Evolutionary conservation across 306 rosid genomes (phyloP), one percentile per base, ranked within the genome.

Genomic region (Trifolium dubium): DNA sequence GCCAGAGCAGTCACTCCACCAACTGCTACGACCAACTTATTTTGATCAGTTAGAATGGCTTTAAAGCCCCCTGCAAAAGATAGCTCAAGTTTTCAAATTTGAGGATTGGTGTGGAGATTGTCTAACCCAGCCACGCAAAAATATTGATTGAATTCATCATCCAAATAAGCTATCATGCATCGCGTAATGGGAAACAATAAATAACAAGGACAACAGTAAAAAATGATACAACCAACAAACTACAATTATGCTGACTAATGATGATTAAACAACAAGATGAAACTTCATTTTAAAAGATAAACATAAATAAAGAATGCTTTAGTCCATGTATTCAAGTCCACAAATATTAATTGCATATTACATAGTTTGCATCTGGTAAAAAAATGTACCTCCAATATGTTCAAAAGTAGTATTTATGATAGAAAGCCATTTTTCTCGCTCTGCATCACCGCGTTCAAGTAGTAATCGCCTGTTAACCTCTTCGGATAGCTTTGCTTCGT

Each of bases 1-100:
- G 99, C 99, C 59, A 92, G 83, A 78, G 99, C 97, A 58, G 97
- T 94, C 81, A 94, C 86, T 77, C 99, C 97, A 81, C 97, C 99
- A 68, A 94, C 99, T 76, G 92, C 92, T 39, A 92, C 97, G 31
- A 94, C 93, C 81, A 94, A 82, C 85, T 94, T 94, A 87, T 89
- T 92, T 89, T 88, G 99, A 86, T 94, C 99, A 2, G 96, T 94
- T 66, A 94, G 85, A 82, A 94, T 94, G 81, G 95, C 95, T 85
- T 67, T 88, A 51, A 94, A 78, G 4, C 99, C 99, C 84, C 96
- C 99, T 94, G 86, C 84, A 87, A 77, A 75, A 81, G 37, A 78
- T 2, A 64, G 68, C 73, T 10, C 3, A 31, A 66, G 70, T 32
- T 62, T 67, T 60, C 32, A 44, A 31, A 53, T 5, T 35, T 8